Evolutionary conservation across 2,329 filamentous ascomycete species (phyloP).

Genomic region (Ophiostoma sp.): DNA sequence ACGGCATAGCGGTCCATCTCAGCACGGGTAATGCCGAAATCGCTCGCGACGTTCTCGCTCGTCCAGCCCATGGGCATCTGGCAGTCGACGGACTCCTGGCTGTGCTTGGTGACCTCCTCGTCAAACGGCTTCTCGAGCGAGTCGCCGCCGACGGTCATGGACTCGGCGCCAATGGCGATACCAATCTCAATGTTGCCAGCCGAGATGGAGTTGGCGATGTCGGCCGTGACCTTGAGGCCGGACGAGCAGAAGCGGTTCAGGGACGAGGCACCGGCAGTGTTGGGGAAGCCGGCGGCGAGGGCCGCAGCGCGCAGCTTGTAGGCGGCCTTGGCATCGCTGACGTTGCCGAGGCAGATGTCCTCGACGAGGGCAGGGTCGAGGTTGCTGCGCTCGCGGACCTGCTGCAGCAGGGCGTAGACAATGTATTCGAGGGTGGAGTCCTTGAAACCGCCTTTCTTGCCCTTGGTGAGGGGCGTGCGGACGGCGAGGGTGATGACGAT

Average conservation of each 20-base stretch:
- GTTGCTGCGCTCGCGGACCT: constrained; percentile 69
- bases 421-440: constrained; percentile 89
- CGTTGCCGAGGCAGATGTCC: constrained; percentile 91
- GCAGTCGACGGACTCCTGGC: constrained; percentile 80
- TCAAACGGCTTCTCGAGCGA: constrained; percentile 72
- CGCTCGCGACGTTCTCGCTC: constrained; percentile 88
- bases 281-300: constrained; percentile 89
- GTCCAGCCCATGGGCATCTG: constrained; percentile 98
- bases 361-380: constrained; percentile 80
- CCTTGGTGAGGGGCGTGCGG: constrained; percentile 87
- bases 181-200: constrained; percentile 82
- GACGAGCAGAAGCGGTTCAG: constrained; percentile 98
- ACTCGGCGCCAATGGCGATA: constrained; percentile 83
- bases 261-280: constrained; percentile 77
- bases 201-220: constrained; percentile 86
- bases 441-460: constrained; percentile 89
- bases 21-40: constrained; percentile 82
- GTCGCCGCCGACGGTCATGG: constrained; percentile 77
- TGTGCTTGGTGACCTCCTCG: constrained; percentile 67
- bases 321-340: constrained; percentile 79
- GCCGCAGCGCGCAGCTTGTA: constrained; percentile 89
- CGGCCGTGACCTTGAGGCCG: constrained; percentile 90
- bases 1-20: constrained; percentile 82
- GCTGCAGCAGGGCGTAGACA: constrained; percentile 77
- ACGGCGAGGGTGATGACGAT: constrained; percentile 92